Evolutionary conservation across 108 stramenopile species (phyloP).

Genomic region (Fragilaria crotonensis): DNA sequence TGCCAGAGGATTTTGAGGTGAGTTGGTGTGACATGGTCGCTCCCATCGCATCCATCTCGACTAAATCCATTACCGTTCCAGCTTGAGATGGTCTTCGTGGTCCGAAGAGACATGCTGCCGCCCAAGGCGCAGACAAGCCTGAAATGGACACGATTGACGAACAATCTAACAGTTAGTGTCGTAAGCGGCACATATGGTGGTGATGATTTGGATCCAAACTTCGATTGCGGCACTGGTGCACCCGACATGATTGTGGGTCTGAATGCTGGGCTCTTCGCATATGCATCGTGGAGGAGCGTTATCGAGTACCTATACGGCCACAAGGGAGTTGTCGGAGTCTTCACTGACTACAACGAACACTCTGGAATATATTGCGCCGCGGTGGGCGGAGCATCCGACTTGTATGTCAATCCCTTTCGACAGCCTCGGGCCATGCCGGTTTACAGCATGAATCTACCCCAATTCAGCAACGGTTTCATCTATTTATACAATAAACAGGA

Average conservation of each 20-base stretch:
- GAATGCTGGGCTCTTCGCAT: conserved; percentile 85
- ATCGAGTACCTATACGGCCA: conserved; percentile 50
- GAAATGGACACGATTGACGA: conserved; percentile 9
- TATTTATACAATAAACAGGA: conserved; percentile 82
- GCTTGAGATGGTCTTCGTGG: conserved; percentile 70
- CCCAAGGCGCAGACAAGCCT: background rate
- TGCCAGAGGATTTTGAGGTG: conserved; percentile 44
- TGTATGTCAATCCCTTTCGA: conserved; percentile 77
- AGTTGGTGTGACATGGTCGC: background rate
- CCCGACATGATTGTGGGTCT: conserved; percentile 81
- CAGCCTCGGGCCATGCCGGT: conserved; percentile 86
- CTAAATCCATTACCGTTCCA: conserved; percentile 4
- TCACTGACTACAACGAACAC: conserved; percentile 87
- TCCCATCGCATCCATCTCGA: background rate
- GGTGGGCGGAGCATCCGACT: conserved; percentile 58
- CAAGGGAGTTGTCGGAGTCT: conserved; percentile 60
- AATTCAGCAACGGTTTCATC: conserved; percentile 82
- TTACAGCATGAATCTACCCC: conserved; percentile 84
- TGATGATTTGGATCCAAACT: conserved; percentile 60
- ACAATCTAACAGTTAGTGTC: conserved; percentile 37
- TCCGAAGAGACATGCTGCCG: conserved; percentile 80
- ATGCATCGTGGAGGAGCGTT: conserved; percentile 77
- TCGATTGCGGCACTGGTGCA: conserved; percentile 71
- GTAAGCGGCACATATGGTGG: conserved; percentile 73
- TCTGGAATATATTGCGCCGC: conserved; percentile 77